A percentile compares a stretch with the other conserved stretches of the same genome.
Conservation (phyloP, 768 basidiomycete genomes). For the Hebeloma cylindrosporum region DNA sequence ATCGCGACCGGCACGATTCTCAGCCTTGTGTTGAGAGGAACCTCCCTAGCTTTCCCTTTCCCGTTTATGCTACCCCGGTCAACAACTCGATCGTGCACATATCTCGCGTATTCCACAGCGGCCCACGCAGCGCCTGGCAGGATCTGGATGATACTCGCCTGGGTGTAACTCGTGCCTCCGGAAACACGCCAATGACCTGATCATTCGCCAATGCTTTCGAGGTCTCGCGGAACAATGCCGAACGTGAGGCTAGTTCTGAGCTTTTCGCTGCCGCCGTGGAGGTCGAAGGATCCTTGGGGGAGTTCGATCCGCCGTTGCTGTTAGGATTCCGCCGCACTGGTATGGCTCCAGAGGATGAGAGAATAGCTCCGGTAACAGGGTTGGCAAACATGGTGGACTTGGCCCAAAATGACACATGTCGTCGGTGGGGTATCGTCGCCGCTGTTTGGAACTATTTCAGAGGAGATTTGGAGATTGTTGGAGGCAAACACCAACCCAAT, state of each 20-base stretch:
- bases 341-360: conserved; percentile 67
- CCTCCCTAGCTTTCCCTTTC: conserved; percentile 22
- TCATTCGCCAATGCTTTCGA: conserved; percentile 53
- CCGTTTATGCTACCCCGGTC: conserved; percentile 6
- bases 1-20: conserved; percentile 63
- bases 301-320: conserved; percentile 16
- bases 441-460: conserved; percentile 30
- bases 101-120: conserved; percentile 63
- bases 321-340: conserved; percentile 69
- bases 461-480: not conserved
- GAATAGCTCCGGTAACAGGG: conserved; percentile 48
- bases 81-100: conserved; percentile 19
- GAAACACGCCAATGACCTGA: conserved; percentile 67
- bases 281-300: conserved; percentile 2
- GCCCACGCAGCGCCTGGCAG: conserved; percentile 71
- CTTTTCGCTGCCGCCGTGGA: not conserved
- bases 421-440: conserved; percentile 57
- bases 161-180: conserved; percentile 56
- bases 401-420: conserved; percentile 66
- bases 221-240: conserved; percentile 54
- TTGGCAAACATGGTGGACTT: conserved; percentile 68
- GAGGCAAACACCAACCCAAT: conserved; percentile 32
- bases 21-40: conserved; percentile 27
- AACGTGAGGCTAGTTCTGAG: conserved; percentile 25
- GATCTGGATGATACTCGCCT: conserved; percentile 46